These are phyloP conservation scores for Daedalea quercina DNA, from an alignment of 768 basidiomycete species.

Conservation along the genomic window DNA sequence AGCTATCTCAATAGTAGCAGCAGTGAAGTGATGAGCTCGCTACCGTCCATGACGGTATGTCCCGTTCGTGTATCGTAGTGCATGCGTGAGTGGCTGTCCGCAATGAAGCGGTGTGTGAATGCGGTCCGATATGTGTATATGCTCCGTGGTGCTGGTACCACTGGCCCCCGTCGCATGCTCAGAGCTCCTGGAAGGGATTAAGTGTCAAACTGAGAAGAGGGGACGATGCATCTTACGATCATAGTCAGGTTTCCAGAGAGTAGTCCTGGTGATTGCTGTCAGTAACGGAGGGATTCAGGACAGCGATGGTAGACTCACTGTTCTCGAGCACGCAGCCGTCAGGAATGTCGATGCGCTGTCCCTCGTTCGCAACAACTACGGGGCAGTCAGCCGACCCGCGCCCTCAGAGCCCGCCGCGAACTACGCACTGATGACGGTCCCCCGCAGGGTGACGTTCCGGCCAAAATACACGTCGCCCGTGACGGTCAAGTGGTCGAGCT, in stretches of 20 bases:
- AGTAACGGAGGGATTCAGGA: no score
- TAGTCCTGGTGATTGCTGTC: neutral
- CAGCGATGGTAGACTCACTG: slow-evolving; percentile 28
- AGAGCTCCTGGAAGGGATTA: no score
- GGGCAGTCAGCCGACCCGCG: neutral
- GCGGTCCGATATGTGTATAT: no score
- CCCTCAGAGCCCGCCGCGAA: neutral
- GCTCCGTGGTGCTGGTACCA: no score
- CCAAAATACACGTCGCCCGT: slow-evolving; percentile 90
- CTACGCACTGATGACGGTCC: slow-evolving; percentile 73
- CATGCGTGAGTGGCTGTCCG: no score
- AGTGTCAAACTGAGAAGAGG: no score
- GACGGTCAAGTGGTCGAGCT: slow-evolving; percentile 92
- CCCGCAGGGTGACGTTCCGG: slow-evolving; percentile 76
- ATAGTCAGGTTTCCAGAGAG: neutral
- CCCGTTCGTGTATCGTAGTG: no score
- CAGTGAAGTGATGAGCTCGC: no score
- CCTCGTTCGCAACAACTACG: slow-evolving; percentile 67
- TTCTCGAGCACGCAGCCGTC: slow-evolving; percentile 71
- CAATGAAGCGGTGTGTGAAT: no score
- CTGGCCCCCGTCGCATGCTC: no score
- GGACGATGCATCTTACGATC: neutral
- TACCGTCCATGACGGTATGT: no score
- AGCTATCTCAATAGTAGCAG: no score
- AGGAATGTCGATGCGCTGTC: slow-evolving; percentile 67